Evolutionary conservation across 805 yeast genomes (phyloP), one percentile per base, ranked within the genome.

Genomic region (Ogataea angusta): DNA sequence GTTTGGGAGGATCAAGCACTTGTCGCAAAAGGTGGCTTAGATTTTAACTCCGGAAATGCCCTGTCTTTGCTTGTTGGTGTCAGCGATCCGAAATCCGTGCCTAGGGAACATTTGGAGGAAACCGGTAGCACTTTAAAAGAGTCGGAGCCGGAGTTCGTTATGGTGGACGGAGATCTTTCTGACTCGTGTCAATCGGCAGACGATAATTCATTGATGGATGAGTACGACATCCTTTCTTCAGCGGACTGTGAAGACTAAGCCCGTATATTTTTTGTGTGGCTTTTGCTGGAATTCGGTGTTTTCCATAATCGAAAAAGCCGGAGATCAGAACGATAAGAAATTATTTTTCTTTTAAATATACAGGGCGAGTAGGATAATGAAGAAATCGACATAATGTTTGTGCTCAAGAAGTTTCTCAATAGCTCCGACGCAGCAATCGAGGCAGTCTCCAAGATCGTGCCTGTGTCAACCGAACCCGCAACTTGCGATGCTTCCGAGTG

Each of bases 401-500:
- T 41, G n/a, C 22, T 55, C 16, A 49, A 51, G 37, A 48, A 42
- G 13, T 40, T 46, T 9, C 35, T 44, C 5, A 32, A 35, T 4
- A 42, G 36, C 1, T 6, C 35, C 3, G 14, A 38, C 8, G 46
- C 48, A 17, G 32, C 60, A 17, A 46, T 51, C 9, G 55, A 51
- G 18, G 69, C 66, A 41, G 59, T 67, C 35, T 48, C 65, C 3
- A 40, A 60, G 26, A 54, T 66, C 2, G 60, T 74, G 1, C 73
- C 75, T 16, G 45, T 76, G 1, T 64, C 85, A 2, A 66, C 63
- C 2, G 76, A 85, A 44, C 60, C 74, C 0, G 65, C 69, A 10
- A 78, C 73, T 28, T 84, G 91, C 59, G 68, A 59, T 9, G 51
- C 69, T 0, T 64, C 59, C 14, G 56, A 64, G 17, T 85, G 93